Evolutionary conservation across 371 early-diverging fungal species (phyloP), one percentile per base, ranked within the genome.

Genomic region (Funneliformis caledonium): DNA sequence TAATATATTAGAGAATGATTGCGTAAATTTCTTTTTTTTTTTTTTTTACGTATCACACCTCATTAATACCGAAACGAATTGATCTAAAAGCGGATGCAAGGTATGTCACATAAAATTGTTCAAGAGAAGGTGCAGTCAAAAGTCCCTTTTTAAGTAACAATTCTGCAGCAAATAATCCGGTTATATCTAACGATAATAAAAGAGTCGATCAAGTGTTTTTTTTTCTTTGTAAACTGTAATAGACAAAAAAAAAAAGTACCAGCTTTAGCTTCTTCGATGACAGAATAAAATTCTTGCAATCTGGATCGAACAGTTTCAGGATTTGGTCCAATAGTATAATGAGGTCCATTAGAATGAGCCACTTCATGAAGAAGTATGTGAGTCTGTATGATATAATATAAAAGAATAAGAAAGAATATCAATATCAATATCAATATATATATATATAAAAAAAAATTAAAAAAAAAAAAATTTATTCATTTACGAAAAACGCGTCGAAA

Each of bases 211-310:
- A 33, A 60, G 50, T 26, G 26, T 26, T 26, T 26, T 26, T 26
- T 45, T 75, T 12, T n/a, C 74, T 12, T 48, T 48, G 16, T 48
- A 14, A 50, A 73, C 12, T 50, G 14, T 7, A 31, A n/a, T 19
- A n/a, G 4, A 12, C 33, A 45, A 11, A 8, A 69, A 68, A 10
- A 10, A 10, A 33, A 26, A 78, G 80, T 86, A 89, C 89, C 92
- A 43, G 95, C 95, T 85, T 95, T 95, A 45, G 95, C 94, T 82
- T 95, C 95, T 82, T 95, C 95, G 80, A 95, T 88, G 6, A 93
- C 89, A 77, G 93, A 91, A 81, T 94, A 92, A 77, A 89, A 85
- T 80, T 95, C 95, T 81, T 93, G 90, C 43, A 95, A 83, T 8
- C 88, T 88, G 50, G 91, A 88, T 37, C 94, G 92, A 52, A 95